phyloP scores from a whole-genome alignment of 306 rosid species.

The Pyrus communis region DNA sequence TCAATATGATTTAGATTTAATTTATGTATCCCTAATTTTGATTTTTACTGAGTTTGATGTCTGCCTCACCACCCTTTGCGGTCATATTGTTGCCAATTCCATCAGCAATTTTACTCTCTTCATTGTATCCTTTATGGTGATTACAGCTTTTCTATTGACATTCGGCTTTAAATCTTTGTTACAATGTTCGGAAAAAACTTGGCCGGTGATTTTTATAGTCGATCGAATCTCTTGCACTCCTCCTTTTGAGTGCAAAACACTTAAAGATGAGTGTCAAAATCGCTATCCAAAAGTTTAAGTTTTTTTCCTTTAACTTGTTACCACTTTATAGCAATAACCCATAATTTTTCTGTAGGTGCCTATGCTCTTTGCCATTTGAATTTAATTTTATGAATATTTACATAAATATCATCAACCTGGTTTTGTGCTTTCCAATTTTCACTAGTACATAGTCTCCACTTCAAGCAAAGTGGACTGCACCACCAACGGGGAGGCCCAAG shows the following conservation, averaged over 20 bases:
- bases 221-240: too few relatives aligned
- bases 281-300: neutral
- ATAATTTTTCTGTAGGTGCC: neutral
- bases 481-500: too few relatives aligned
- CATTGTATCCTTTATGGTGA: constrained; percentile 35
- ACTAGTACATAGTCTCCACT: constrained; percentile 23
- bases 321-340: neutral
- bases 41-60: constrained; percentile 1
- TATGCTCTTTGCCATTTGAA: too few relatives aligned
- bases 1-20: too few relatives aligned
- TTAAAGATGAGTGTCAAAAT: too few relatives aligned
- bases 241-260: too few relatives aligned
- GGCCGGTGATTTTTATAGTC: neutral
- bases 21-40: too few relatives aligned
- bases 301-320: neutral
- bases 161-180: neutral
- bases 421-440: constrained; percentile 21
- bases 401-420: neutral
- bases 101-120: constrained; percentile 21
- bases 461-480: too few relatives aligned
- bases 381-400: neutral
- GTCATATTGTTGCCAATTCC: constrained; percentile 29
- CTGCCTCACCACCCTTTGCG: constrained; percentile 36
- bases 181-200: neutral
- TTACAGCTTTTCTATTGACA: neutral